A percentile compares a stretch with the other conserved stretches of the same genome.
These are phyloP conservation scores for Cryphonectria naterciae DNA, from an alignment of 2,329 filamentous ascomycete species.

Conservation along the genomic window DNA sequence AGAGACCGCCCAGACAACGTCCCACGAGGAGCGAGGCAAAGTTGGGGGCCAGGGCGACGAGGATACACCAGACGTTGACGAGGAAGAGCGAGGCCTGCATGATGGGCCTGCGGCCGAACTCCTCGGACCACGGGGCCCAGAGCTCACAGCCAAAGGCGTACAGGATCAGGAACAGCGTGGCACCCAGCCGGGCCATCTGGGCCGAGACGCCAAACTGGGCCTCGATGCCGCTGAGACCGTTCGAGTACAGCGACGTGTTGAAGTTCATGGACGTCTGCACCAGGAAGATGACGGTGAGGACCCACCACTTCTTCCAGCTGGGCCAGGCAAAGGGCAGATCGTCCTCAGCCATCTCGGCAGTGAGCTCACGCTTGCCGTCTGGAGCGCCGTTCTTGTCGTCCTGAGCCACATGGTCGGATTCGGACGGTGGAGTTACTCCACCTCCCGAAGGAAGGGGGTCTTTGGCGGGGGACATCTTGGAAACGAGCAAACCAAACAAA, in stretches of 20 bases:
- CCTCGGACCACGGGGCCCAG: slow-evolving; percentile 88
- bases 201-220: slow-evolving; percentile 69
- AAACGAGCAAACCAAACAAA: neutral
- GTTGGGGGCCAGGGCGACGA: slow-evolving; percentile 73
- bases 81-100: slow-evolving; percentile 74
- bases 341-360: slow-evolving; percentile 65
- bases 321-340: slow-evolving; percentile 68
- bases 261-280: slow-evolving; percentile 81
- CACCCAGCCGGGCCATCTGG: slow-evolving; percentile 72
- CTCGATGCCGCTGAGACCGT: slow-evolving; percentile 66
- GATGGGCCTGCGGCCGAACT: slow-evolving; percentile 76
- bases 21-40: slow-evolving; percentile 72
- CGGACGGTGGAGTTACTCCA: slow-evolving; percentile 1
- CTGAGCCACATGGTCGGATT: slow-evolving; percentile 9
- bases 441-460: slow-evolving; percentile 7
- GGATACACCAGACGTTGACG: slow-evolving; percentile 78
- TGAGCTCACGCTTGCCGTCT: slow-evolving; percentile 43
- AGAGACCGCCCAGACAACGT: slow-evolving; percentile 71
- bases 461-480: slow-evolving; percentile 15
- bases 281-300: slow-evolving; percentile 73
- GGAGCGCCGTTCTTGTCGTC: slow-evolving; percentile 19
- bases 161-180: slow-evolving; percentile 76
- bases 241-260: slow-evolving; percentile 76
- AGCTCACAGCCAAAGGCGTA: slow-evolving; percentile 88
- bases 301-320: slow-evolving; percentile 70